phyloP scores from a whole-genome alignment of 345 rosid species.

The Salix koriyanagi region DNA sequence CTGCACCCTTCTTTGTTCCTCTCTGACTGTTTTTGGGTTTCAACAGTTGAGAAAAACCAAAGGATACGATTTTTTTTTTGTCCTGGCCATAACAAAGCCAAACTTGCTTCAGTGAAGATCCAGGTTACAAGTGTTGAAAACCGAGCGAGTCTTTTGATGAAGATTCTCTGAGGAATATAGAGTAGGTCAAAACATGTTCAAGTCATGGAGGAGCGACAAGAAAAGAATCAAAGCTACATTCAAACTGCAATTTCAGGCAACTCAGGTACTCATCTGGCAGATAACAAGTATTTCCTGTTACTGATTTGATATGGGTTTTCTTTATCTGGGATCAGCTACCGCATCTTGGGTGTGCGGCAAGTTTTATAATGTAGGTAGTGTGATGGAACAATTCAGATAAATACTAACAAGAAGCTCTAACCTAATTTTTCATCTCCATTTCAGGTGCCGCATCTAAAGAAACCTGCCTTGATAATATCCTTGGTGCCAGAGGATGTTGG shows the following conservation, averaged over 20 bases:
- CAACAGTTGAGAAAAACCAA: slow-evolving; percentile 17
- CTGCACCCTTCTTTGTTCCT: slow-evolving; percentile 8
- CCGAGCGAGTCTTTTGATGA: slow-evolving; percentile 16
- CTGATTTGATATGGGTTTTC: not conserved
- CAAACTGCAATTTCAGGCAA: slow-evolving; percentile 42
- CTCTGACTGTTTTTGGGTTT: slow-evolving; percentile 7
- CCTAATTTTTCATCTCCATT: slow-evolving; percentile 23
- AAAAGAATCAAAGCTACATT: slow-evolving; percentile 69
- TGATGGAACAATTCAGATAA: not conserved
- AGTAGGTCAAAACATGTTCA: slow-evolving; percentile 52
- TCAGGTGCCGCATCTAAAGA: slow-evolving; percentile 85
- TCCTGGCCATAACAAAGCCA: not conserved
- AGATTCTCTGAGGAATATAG: slow-evolving; percentile 20
- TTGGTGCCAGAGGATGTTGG: slow-evolving; percentile 32
- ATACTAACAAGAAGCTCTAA: slow-evolving; percentile 5
- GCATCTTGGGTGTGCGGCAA: not conserved
- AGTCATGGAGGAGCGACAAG: slow-evolving; percentile 80
- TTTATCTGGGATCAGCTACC: not conserved
- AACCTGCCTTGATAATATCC: slow-evolving; percentile 40
- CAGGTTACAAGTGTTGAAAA: not conserved
- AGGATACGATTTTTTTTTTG: slow-evolving; percentile 4
- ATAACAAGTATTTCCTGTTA: not conserved
- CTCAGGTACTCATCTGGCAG: slow-evolving; percentile 47
- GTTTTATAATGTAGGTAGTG: not conserved
- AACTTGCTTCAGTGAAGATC: slow-evolving; percentile 14